Evolutionary conservation across 2,329 filamentous ascomycete genomes (phyloP).

Genomic region (Nemania serpens): DNA sequence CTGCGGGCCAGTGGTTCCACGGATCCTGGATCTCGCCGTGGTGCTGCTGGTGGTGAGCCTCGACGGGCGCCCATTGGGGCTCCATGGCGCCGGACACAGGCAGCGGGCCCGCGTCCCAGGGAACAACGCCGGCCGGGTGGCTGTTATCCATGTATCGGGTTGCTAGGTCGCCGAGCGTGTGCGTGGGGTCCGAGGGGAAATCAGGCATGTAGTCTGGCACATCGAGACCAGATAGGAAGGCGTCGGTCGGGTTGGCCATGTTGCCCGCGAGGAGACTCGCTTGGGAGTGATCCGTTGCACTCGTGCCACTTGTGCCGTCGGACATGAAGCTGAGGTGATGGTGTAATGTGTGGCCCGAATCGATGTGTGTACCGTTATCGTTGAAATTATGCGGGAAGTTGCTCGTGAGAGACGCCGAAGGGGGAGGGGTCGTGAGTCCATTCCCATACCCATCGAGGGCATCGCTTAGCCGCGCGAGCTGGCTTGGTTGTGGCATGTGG

Average conservation of each 20-base stretch:
- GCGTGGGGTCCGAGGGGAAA: conserved; percentile 9
- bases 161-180: conserved; percentile 24
- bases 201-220: conserved; percentile 29
- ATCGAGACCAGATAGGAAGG: conserved; percentile 40
- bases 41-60: conserved; percentile 19
- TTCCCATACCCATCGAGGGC: conserved; percentile 56
- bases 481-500: conserved; percentile 23
- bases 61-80: conserved; percentile 32
- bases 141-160: conserved; percentile 17
- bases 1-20: conserved; percentile 29
- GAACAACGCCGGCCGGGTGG: conserved; percentile 17
- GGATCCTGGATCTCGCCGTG: conserved; percentile 26
- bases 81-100: conserved; percentile 17
- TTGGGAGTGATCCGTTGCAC: conserved; percentile 37
- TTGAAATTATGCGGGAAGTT: conserved; percentile 52
- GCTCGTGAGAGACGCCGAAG: conserved; percentile 55
- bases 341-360: conserved; percentile 31
- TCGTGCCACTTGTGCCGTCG: conserved; percentile 38
- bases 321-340: conserved; percentile 47
- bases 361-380: conserved; percentile 30
- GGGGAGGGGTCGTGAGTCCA: conserved; percentile 62
- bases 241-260: conserved; percentile 27
- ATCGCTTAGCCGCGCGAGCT: conserved; percentile 35
- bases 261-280: conserved; percentile 17
- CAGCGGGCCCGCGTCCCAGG: conserved; percentile 29